Base-by-base conservation (phyloP, 768 basidiomycete genomes). In the Tubosaeta sp. region DNA sequence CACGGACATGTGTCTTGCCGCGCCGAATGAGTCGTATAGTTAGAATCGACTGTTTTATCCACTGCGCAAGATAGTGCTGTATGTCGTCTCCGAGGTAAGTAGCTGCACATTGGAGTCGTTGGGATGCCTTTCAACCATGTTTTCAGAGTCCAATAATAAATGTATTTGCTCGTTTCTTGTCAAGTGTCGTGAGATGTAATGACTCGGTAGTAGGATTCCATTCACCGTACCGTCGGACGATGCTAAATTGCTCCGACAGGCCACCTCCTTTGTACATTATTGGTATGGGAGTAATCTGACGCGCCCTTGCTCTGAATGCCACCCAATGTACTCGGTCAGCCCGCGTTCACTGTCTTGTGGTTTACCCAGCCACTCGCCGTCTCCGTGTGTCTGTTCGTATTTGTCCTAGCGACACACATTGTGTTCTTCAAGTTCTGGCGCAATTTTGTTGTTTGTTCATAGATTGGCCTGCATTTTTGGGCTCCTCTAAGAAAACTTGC, bases 21-120 rank as follows among this genome's bases (percentile, higher is more conserved):
- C 14, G 37, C 31, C 27, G 32, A 50, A 48, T 50, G 49, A 50
- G 50, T 53, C 34, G 14, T 52, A 32, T 57, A 50, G 46, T 55
- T 27, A 33, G 27, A 53, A 51, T 46, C 27, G 25, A 48, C 35
- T 52, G 26, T 53, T 41, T 47, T 35, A 31, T 37, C 25, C 26
- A 27, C 57, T 46, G 46, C 64, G 64, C 64, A 65, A 65, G 59
- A 65, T 58, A 62, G 60, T 52, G 55, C 25, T 62, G 63, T 65
- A 50, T 45, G 39, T 52, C 50, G 26, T 48, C 39, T 54, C 14
- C 43, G 53, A 65, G 63, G 63, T 65, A 55, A 51, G 43, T n/a
- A 17, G 25, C 2, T 32, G 54, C 4, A 11, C 13, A 8, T 32
- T n/a, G 25, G 35, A 45, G 27, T 22, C 34, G 1, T 49, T 12